Evolutionary conservation across 164 flowering plant genomes (phyloP).

Genomic region (Tetracentron sinense): DNA sequence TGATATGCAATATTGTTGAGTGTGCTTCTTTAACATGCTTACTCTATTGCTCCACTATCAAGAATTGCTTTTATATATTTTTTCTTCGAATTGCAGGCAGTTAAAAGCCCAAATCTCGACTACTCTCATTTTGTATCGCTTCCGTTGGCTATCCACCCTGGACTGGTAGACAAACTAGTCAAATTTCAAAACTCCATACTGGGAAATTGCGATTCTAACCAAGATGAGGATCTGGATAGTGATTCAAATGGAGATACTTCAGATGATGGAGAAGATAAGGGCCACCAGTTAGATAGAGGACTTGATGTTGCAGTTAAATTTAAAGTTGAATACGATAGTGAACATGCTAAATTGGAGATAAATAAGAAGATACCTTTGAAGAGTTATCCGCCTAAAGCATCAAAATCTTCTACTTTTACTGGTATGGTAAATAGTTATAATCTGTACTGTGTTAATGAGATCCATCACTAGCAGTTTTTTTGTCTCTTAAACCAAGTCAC

Average conservation of each 20-base stretch:
- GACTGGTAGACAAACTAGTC: slow-evolving; percentile 74
- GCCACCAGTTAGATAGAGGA: slow-evolving; percentile 18
- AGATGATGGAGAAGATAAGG: slow-evolving; percentile 36
- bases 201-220: slow-evolving; percentile 27
- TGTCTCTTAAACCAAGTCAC: too few species aligned
- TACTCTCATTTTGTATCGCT: slow-evolving; percentile 92
- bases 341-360: slow-evolving; percentile 38
- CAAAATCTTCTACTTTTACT: slow-evolving; percentile 31
- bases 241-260: slow-evolving; percentile 33
- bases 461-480: too few species aligned
- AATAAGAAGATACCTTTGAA: slow-evolving; percentile 38
- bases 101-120: slow-evolving; percentile 62
- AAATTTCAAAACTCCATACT: slow-evolving; percentile 70
- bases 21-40: background rate
- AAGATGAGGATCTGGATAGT: slow-evolving; percentile 29
- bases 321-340: slow-evolving; percentile 37
- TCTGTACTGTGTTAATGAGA: background rate
- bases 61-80: background rate
- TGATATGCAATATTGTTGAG: too few species aligned
- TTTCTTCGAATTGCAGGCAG: slow-evolving; percentile 43
- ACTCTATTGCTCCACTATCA: background rate
- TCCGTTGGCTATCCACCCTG: slow-evolving; percentile 89
- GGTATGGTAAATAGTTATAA: slow-evolving; percentile 29
- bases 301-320: slow-evolving; percentile 43
- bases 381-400: slow-evolving; percentile 45